Evolutionary conservation across 202 grass and related monocot species (phyloP).

Genomic region (Setaria viridis): DNA sequence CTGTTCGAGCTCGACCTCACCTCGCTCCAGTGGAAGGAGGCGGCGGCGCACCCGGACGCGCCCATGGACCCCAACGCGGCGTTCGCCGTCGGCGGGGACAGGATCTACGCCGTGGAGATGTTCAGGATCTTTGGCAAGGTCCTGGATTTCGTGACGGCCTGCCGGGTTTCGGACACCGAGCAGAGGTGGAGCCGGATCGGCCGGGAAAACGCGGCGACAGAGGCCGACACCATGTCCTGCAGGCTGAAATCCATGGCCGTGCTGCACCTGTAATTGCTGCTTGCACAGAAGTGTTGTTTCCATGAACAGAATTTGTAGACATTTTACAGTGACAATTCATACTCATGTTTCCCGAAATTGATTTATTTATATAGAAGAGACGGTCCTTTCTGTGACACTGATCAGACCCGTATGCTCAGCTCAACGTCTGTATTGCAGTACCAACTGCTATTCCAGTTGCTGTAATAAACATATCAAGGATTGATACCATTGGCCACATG

Average conservation of each 20-base stretch:
- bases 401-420: not conserved
- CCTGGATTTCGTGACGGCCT: constrained; percentile 78
- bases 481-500: not conserved
- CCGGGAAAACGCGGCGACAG: constrained; percentile 58
- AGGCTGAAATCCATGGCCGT: constrained; percentile 76
- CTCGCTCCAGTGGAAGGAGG: constrained; percentile 62
- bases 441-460: not conserved
- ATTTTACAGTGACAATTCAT: constrained; percentile 15
- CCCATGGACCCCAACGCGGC: constrained; percentile 83
- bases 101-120: constrained; percentile 89
- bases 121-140: constrained; percentile 97
- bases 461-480: not conserved
- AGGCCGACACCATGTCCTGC: constrained; percentile 75
- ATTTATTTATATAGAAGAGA: constrained; percentile 15
- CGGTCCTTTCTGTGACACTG: not conserved
- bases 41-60: constrained; percentile 79
- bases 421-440: not conserved
- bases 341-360: not conserved
- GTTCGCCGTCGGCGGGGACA: constrained; percentile 54
- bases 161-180: constrained; percentile 52
- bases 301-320: constrained; percentile 19
- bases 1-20: constrained; percentile 74
- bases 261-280: constrained; percentile 57
- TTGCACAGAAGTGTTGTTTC: constrained; percentile 37
- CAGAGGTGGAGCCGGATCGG: constrained; percentile 66